These are phyloP conservation scores for Penicillium canescens DNA, from an alignment of 495 filamentous ascomycete genomes.

Conservation along the genomic window DNA sequence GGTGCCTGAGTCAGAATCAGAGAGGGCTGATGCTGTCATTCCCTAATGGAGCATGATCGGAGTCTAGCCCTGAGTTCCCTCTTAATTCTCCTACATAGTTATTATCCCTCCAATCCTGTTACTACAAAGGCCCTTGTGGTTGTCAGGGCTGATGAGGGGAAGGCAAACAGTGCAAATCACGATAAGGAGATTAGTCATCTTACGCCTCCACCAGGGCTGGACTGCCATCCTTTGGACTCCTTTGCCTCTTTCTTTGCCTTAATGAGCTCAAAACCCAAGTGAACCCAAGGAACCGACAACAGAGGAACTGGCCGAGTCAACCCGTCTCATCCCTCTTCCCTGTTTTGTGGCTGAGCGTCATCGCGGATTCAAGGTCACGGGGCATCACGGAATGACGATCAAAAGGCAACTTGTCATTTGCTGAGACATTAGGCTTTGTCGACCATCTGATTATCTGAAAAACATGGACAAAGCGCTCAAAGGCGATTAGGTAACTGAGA, in stretches of 20 bases:
- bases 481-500: slow-evolving; percentile 1
- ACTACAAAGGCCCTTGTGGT: slow-evolving; percentile 6
- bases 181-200: slow-evolving; percentile 10
- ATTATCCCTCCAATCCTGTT: slow-evolving; percentile 2
- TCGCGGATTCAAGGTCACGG: slow-evolving; percentile 8
- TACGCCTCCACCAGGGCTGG: too few relatives aligned
- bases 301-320: not conserved
- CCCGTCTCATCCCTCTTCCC: slow-evolving; percentile 2
- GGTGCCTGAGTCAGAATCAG: slow-evolving; percentile 7
- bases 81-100: not conserved
- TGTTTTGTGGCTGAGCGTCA: slow-evolving; percentile 9
- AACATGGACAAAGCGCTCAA: not conserved
- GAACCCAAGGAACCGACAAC: not conserved
- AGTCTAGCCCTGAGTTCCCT: not conserved
- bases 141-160: not conserved
- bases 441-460: not conserved
- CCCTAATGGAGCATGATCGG: not conserved
- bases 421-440: too few relatives aligned
- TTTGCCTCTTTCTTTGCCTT: not conserved
- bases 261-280: not conserved
- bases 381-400: too few relatives aligned
- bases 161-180: slow-evolving; percentile 4
- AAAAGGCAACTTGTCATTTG: too few relatives aligned
- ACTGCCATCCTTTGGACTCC: not conserved
- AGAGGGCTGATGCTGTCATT: slow-evolving; percentile 18